Evolutionary conservation across 352 stramenopile species (phyloP), one percentile per base, ranked within the genome.

Genomic region (Phytophthora crassamura): DNA sequence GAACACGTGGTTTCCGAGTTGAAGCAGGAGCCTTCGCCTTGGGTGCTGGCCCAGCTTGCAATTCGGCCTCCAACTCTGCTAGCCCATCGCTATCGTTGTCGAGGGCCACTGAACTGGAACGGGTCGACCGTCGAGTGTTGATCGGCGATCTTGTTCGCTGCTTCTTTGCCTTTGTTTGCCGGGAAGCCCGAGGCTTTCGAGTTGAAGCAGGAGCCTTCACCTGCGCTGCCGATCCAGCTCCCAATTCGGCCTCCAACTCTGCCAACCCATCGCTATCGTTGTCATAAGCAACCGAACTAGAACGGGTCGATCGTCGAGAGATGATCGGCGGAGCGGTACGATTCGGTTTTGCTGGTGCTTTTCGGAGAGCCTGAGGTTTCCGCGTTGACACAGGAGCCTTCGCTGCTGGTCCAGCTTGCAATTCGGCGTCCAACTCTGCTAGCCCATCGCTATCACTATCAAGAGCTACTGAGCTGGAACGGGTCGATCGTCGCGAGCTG

Each of bases 391-490:
- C 22, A 25, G 22, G 22, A 25, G 22, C 22, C 22, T 25, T 25
- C 22, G 22, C 22, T 38, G 40, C 34, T 54, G 36, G 16, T n/a
- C 33, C n/a, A 3, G 30, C 65, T 30, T 74, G 2, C 45, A 79
- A 47, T 40, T 79, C 67, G 0, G 53, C 58, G 32, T 79, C 67
- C 4, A 89, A 56, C 12, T 89, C 73, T 18, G 65, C 72, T 7
- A 90, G 54, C n/a, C 78, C 78, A 56, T 89, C 80, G 46, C 76
- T 88, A 20, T 88, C 77, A 39, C 70, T 77, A 12, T 72, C 68
- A 3, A 78, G 75, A 22, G 62, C 65, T 25, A 68, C 52, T 1
- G 69, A 77, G 38, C 58, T 70, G 14, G 49, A 74, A 42, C 53
- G 63, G 46, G 58, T 53, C 25, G 63, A 67, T 67, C 51, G 65